Evolutionary conservation across 495 filamentous ascomycete genomes (phyloP), one percentile per base, ranked within the genome.

Genomic region (Glarea lozoyensis): DNA sequence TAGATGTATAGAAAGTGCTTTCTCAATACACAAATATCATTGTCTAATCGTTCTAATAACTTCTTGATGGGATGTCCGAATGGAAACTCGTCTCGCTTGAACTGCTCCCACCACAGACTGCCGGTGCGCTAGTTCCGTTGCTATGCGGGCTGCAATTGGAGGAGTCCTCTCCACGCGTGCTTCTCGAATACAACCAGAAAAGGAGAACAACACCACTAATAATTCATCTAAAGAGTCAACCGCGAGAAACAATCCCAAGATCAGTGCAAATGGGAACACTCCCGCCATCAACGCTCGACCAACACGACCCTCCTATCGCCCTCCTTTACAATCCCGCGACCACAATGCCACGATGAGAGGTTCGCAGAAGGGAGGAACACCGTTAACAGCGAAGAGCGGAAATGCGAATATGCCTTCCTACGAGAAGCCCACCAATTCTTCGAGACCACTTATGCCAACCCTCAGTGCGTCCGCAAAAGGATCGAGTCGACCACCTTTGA

Each of bases 371-470:
- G 37, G 35, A 19, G 15, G 17, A 16, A 18, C 47, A 33, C 51
- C 40, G 33, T 29, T 46, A 9, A 42, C 18, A 25, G 36, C 44
- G 16, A 53, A 46, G 29, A 53, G 42, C 40, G 52, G 48, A 21
- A 58, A 55, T 42, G 46, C 46, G 16, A 60, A 47, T 43, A 75
- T 72, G 70, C 67, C 63, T 57, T 40, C 51, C 12, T 60, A 57
- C 60, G 70, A 74, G 67, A 75, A 75, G 67, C 68, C 72, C 59
- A 61, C 61, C 55, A 62, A 57, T 58, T 59, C 47, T 50, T 63
- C 19, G 60, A 71, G 53, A 67, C 70, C 44, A 13, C 39, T 57
- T 15, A 53, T 55, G 46, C 72, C 73, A 18, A 67, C 61, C 9
- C 65, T 74, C 46, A 70, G 64, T 46, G 58, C 68, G 15, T 59